phyloP scores from a whole-genome alignment of 768 basidiomycete species.

The Panellus pusillus region DNA sequence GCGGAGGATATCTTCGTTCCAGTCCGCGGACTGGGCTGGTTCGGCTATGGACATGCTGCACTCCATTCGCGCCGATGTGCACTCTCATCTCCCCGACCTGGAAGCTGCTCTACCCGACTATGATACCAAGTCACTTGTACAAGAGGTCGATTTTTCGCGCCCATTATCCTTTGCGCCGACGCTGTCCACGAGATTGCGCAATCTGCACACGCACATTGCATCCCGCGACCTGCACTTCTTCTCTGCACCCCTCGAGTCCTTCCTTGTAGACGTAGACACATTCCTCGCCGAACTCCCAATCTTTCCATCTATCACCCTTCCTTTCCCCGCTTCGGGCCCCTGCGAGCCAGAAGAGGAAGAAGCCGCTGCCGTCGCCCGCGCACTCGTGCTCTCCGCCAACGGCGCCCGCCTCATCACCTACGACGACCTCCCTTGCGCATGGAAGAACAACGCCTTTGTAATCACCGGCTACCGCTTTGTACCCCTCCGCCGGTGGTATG shows the following conservation, averaged over 20 bases:
- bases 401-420: background rate
- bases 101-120: conserved; percentile 37
- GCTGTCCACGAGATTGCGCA: conserved; percentile 43
- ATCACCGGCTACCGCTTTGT: conserved; percentile 6
- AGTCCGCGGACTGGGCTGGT: conserved; percentile 40
- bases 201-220: conserved; percentile 48
- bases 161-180: conserved; percentile 39
- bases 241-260: background rate
- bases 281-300: background rate
- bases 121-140: conserved; percentile 12
- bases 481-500: background rate
- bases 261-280: background rate
- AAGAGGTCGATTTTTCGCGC: conserved; percentile 28
- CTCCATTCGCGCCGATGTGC: conserved; percentile 41
- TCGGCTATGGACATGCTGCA: conserved; percentile 43
- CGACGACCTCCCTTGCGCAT: background rate
- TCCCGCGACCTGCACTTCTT: conserved; percentile 33
- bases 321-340: background rate
- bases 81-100: conserved; percentile 34
- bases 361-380: background rate
- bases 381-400: background rate
- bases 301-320: background rate
- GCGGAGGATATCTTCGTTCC: conserved; percentile 34
- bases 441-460: background rate
- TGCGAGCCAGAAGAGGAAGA: background rate